Conservation (phyloP, 176 grass and related monocot genomes). For the Neostapfia colusana region DNA sequence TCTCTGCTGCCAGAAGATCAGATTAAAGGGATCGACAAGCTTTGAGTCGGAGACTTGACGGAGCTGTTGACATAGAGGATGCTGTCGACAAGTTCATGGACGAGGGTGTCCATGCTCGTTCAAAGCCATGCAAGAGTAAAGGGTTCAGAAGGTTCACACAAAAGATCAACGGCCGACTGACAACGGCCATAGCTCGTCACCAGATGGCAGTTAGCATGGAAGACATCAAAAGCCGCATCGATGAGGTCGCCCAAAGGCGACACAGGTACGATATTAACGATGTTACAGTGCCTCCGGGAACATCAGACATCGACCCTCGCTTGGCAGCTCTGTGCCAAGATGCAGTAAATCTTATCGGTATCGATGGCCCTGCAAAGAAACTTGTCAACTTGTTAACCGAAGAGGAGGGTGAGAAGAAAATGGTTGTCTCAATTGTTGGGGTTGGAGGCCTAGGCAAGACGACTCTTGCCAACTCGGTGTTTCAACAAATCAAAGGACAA, state of each 20-base stretch:
- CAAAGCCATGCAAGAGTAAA: neutral
- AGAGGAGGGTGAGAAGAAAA: neutral
- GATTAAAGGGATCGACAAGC: neutral
- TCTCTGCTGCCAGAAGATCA: neutral
- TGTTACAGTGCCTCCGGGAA: neutral
- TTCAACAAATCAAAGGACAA: neutral
- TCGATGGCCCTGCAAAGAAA: too few species aligned
- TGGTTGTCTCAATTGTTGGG: neutral
- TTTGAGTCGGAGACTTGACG: neutral
- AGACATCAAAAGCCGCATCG: neutral
- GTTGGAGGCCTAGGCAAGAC: neutral
- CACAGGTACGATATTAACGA: neutral
- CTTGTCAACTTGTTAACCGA: neutral
- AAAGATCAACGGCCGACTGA: neutral
- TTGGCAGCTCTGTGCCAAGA: neutral
- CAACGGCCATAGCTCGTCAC: too few species aligned
- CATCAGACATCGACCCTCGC: neutral
- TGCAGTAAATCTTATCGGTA: neutral
- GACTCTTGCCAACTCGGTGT: neutral
- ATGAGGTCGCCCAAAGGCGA: neutral
- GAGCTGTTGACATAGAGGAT: neutral
- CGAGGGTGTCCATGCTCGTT: neutral
- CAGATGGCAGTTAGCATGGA: neutral
- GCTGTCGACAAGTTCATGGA: neutral
- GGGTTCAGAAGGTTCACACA: neutral